Percentiles rank a stretch among this genome's conserved stretches.
phyloP scores from a whole-genome alignment of 2,329 filamentous ascomycete species.

The Cucurbitaria berberidis region DNA sequence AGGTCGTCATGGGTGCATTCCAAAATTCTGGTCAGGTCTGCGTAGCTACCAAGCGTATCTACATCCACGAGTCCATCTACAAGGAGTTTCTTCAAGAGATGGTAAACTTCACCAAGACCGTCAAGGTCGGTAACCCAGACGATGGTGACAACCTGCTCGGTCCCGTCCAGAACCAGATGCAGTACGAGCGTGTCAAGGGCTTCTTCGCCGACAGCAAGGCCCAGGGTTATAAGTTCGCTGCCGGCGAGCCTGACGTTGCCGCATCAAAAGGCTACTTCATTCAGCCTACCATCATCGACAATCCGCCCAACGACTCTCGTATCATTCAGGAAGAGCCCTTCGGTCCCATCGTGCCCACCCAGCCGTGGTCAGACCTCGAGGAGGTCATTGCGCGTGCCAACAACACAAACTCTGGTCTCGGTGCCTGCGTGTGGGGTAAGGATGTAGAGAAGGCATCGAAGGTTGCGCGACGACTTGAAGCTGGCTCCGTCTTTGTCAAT shows the following conservation, averaged over 20 bases:
- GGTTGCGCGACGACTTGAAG: constrained; percentile 57
- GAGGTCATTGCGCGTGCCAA: constrained; percentile 58
- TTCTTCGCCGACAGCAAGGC: constrained; percentile 63
- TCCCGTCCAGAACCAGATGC: constrained; percentile 69
- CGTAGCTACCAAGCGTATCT: constrained; percentile 46
- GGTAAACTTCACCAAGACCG: constrained; percentile 53
- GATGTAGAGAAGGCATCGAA: constrained; percentile 54
- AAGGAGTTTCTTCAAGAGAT: constrained; percentile 49
- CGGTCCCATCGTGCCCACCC: constrained; percentile 68
- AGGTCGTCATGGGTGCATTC: constrained; percentile 61
- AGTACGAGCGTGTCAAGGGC: constrained; percentile 65
- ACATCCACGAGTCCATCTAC: constrained; percentile 49
- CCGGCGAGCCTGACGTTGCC: constrained; percentile 51
- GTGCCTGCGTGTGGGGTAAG: constrained; percentile 58
- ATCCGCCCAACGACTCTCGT: constrained; percentile 62
- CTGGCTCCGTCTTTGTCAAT: constrained; percentile 65
- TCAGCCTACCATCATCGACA: constrained; percentile 65
- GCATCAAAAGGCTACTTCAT: constrained; percentile 62
- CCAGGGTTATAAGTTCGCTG: constrained; percentile 61
- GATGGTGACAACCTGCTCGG: constrained; percentile 59
- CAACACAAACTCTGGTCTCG: constrained; percentile 58
- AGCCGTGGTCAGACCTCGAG: constrained; percentile 66
- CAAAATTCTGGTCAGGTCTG: constrained; percentile 62
- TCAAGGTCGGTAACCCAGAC: constrained; percentile 49
- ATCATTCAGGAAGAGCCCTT: constrained; percentile 68